phyloP scores from a whole-genome alignment of 148 eudicot genomes.

The Rhododendron molle region DNA sequence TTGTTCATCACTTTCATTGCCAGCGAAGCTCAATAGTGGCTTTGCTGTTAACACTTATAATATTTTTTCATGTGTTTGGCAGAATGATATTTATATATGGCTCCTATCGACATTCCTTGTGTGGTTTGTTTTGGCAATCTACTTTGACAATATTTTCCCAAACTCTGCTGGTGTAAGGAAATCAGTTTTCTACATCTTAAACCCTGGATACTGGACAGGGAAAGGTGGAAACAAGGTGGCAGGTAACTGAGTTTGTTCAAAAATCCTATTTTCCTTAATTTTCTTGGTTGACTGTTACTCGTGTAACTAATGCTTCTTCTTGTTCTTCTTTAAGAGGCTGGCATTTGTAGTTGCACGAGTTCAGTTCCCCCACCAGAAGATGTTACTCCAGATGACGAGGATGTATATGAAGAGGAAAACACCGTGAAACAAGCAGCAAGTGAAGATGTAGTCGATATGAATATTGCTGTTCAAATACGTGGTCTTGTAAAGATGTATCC shows the following conservation, averaged over 20 bases:
- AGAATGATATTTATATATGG: constrained; percentile 67
- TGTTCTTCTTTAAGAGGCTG: constrained; percentile 41
- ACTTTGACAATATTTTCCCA: constrained; percentile 84
- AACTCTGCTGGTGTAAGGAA: constrained; percentile 83
- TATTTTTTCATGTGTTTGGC: constrained; percentile 17
- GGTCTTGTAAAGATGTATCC: constrained; percentile 82
- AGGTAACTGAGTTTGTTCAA: constrained; percentile 40
- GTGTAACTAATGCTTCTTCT: background rate
- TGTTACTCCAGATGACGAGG: constrained; percentile 68
- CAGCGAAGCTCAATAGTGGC: background rate
- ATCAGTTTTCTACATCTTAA: constrained; percentile 60
- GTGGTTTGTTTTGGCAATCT: constrained; percentile 80
- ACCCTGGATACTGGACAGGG: constrained; percentile 84
- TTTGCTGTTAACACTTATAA: background rate
- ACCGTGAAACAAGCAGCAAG: constrained; percentile 53
- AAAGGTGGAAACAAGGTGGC: constrained; percentile 60
- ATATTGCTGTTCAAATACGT: constrained; percentile 79
- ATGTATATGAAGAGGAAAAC: constrained; percentile 81
- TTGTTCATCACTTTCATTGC: background rate
- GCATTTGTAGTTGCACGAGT: constrained; percentile 67
- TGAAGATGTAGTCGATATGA: constrained; percentile 52
- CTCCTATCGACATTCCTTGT: constrained; percentile 42
- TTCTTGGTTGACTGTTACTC: constrained; percentile 6
- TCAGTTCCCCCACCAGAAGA: constrained; percentile 42
- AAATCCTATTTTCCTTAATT: background rate